These are phyloP conservation scores for Ceratobasidium papillatum DNA, from an alignment of 1,284 basidiomycete genomes.

Conservation along the genomic window DNA sequence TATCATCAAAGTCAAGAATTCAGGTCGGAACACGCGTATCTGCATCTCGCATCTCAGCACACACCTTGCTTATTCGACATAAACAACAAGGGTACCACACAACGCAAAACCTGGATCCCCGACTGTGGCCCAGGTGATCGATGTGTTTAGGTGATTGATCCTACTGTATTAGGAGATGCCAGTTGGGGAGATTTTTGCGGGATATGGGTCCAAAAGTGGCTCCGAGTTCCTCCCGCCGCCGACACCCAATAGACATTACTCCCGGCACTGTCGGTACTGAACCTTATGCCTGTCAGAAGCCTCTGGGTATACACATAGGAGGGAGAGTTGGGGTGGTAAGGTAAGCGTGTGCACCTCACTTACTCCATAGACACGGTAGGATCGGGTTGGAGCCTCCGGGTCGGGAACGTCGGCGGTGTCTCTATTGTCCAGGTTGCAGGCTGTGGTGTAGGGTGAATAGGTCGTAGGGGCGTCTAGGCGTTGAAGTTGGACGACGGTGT, in stretches of 20 bases:
- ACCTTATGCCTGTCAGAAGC: not conserved
- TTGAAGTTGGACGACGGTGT: not conserved
- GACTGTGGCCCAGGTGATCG: not conserved
- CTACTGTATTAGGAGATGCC: constrained; percentile 5
- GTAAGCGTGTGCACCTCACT: constrained; percentile 9
- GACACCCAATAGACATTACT: constrained; percentile 15
- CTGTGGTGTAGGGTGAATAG: not conserved
- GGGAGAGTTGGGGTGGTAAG: not conserved
- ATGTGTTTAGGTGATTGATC: not conserved
- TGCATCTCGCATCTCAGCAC: constrained; percentile 3
- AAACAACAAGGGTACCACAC: not conserved
- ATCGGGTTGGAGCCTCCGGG: not conserved
- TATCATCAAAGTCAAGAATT: constrained; percentile 25
- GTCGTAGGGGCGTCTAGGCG: not conserved
- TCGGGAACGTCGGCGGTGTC: not conserved
- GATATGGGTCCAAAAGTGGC: not conserved
- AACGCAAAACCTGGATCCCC: not conserved
- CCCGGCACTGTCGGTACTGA: not conserved
- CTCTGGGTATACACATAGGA: not conserved
- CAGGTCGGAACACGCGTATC: constrained; percentile 16
- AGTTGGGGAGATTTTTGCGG: constrained; percentile 13
- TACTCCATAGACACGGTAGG: constrained; percentile 4
- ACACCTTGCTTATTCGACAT: not conserved
- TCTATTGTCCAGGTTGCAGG: not conserved
- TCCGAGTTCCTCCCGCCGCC: constrained; percentile 37